phyloP scores from a whole-genome alignment of 2,329 filamentous ascomycete species.

The Fusarium robinianum region DNA sequence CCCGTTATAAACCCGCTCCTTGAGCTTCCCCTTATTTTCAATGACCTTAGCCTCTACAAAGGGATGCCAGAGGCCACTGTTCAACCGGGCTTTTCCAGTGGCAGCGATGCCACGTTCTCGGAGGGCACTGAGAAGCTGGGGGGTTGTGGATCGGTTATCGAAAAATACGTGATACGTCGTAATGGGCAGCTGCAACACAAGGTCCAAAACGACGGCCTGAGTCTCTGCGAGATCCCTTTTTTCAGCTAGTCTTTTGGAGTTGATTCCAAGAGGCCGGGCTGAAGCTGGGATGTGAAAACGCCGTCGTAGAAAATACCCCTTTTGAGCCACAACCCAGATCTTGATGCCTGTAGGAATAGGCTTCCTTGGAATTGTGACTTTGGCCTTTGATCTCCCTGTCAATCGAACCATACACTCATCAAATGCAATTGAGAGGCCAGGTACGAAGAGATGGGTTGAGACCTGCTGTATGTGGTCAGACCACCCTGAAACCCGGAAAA shows the following conservation, averaged over 20 bases:
- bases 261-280: background rate
- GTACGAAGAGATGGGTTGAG: background rate
- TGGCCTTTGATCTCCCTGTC: background rate
- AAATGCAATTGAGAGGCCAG: conserved; percentile 4
- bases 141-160: conserved; percentile 15
- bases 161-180: conserved; percentile 16
- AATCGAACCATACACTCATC: conserved; percentile 4
- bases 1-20: too few species aligned
- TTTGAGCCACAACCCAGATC: conserved; percentile 19
- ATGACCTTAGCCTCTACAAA: conserved; percentile 8
- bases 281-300: conserved; percentile 12
- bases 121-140: conserved; percentile 7
- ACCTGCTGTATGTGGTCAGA: conserved; percentile 9
- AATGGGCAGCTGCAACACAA: conserved; percentile 13
- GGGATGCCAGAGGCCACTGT: conserved; percentile 10
- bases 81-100: conserved; percentile 13
- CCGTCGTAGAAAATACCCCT: conserved; percentile 17
- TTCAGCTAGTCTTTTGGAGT: too few species aligned
- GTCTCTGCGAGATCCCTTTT: conserved; percentile 6
- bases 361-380: conserved; percentile 1
- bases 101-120: conserved; percentile 1
- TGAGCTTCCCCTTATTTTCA: too few species aligned
- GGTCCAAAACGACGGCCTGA: conserved; percentile 16
- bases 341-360: conserved; percentile 14
- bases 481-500: conserved; percentile 1